Percentiles rank a stretch among this genome's conserved stretches.
These are phyloP conservation scores for Tuber magnatum DNA, from an alignment of 495 filamentous ascomycete species.

Conservation along the genomic window DNA sequence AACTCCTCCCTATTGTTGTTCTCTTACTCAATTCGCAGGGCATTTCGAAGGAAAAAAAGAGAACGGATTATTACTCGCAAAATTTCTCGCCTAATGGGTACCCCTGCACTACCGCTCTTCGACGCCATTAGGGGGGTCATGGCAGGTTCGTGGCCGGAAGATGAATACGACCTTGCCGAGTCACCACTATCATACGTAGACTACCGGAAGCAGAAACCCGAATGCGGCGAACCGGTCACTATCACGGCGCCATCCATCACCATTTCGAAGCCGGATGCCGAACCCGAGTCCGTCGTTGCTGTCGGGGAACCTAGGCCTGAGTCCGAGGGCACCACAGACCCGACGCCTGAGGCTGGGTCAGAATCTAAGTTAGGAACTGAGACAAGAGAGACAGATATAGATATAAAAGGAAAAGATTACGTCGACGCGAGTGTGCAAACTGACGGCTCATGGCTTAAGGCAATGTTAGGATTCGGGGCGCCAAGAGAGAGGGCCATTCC, in stretches of 20 bases:
- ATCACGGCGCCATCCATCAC: background rate
- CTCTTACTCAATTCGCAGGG: background rate
- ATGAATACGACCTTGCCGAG: constrained; percentile 32
- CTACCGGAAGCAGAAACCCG: constrained; percentile 27
- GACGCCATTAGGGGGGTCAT: constrained; percentile 31
- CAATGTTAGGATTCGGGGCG: background rate
- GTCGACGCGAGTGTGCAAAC: background rate
- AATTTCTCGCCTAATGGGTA: background rate
- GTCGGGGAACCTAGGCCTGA: background rate
- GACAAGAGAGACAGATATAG: background rate
- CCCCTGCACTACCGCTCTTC: constrained; percentile 19
- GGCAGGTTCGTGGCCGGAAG: constrained; percentile 32
- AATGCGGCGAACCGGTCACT: constrained; percentile 1
- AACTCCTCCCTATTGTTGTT: background rate
- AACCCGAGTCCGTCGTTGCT: background rate
- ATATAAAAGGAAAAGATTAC: background rate
- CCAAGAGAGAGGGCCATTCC: background rate
- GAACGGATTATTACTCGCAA: background rate
- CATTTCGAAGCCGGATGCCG: background rate
- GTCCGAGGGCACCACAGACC: background rate
- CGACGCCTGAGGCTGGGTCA: background rate
- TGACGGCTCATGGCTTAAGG: background rate
- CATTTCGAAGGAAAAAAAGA: background rate
- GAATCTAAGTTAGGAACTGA: background rate
- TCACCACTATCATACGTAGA: constrained; percentile 25